Conservation (phyloP, 169 alveolate species). For the Plasmodium coatneyi region DNA sequence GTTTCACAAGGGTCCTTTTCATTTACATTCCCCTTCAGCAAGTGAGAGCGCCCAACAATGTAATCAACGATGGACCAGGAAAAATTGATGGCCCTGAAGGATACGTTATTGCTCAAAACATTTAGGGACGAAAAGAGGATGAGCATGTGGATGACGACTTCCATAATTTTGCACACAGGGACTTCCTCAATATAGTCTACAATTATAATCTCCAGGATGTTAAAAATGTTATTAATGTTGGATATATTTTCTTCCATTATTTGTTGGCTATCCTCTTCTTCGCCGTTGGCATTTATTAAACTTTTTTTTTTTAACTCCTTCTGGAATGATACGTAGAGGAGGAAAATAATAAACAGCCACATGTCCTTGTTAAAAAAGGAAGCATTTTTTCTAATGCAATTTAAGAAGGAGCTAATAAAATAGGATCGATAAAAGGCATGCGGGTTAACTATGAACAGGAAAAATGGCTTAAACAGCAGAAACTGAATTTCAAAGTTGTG, state of each 20-base stretch:
- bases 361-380: conserved; percentile 54
- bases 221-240: conserved; percentile 56
- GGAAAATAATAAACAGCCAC: conserved; percentile 69
- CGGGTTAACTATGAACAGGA: conserved; percentile 64
- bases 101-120: conserved; percentile 43
- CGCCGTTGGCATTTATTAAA: not conserved
- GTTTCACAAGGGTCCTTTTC: not conserved
- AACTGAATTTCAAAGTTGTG: conserved; percentile 53
- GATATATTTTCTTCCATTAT: conserved; percentile 47
- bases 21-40: conserved; percentile 8
- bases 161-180: conserved; percentile 72
- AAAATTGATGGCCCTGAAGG: conserved; percentile 71
- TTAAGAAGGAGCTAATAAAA: conserved; percentile 50
- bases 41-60: conserved; percentile 29
- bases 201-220: conserved; percentile 59
- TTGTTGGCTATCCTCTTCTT: not conserved
- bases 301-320: conserved; percentile 50
- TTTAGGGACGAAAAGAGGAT: conserved; percentile 52
- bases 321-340: conserved; percentile 46
- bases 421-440: conserved; percentile 44
- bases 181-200: conserved; percentile 74
- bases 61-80: conserved; percentile 72
- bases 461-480: conserved; percentile 61
- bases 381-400: conserved; percentile 61
- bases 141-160: conserved; percentile 64